Percentiles rank a stretch among this genome's conserved stretches.
phyloP scores from a whole-genome alignment of 257 asterid genomes.

The Nicotiana otophora region DNA sequence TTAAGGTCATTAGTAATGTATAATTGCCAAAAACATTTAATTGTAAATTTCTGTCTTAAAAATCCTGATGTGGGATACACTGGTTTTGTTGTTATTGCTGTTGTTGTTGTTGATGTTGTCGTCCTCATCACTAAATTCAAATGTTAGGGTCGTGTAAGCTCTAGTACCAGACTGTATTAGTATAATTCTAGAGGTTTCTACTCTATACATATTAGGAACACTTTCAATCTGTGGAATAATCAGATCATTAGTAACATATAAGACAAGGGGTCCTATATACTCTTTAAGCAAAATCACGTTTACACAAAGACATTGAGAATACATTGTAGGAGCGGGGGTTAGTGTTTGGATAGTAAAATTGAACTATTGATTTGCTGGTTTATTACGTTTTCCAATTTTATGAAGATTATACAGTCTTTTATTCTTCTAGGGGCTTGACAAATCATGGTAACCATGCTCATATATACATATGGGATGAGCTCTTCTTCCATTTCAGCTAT shows the following conservation, averaged over 20 bases:
- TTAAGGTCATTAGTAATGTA: neutral
- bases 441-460: neutral
- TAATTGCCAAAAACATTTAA: neutral
- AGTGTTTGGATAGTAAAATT: neutral
- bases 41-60: neutral
- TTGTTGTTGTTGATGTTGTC: too few species aligned
- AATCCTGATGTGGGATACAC: neutral
- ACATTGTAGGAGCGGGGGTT: neutral
- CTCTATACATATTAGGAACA: neutral
- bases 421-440: neutral
- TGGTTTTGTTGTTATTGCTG: too few species aligned
- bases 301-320: neutral
- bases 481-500: neutral
- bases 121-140: neutral
- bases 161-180: neutral
- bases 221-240: neutral
- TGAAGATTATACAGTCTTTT: neutral
- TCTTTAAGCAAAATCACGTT: neutral
- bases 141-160: neutral
- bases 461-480: neutral
- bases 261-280: neutral
- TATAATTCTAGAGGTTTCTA: neutral
- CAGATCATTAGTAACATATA: neutral
- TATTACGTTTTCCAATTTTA: neutral
- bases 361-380: neutral